These are phyloP conservation scores for Fusarium dlaminii DNA, from an alignment of 2,329 filamentous ascomycete genomes.

Conservation along the genomic window DNA sequence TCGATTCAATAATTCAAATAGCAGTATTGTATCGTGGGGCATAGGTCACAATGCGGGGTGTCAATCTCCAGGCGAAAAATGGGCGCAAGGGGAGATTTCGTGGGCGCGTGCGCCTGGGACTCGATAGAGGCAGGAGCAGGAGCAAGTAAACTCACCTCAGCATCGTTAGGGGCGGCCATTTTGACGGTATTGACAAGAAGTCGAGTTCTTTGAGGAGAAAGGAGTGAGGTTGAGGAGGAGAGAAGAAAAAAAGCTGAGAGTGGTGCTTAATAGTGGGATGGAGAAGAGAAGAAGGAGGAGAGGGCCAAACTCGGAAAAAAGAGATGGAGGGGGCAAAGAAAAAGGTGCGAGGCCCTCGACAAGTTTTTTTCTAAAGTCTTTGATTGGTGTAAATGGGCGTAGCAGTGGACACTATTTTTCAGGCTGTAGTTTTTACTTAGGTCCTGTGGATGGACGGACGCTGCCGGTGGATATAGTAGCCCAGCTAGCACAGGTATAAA, in stretches of 20 bases:
- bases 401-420: slow-evolving; percentile 39
- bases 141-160: slow-evolving; percentile 57
- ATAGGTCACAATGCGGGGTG: slow-evolving; percentile 59
- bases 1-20: slow-evolving; percentile 17
- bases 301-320: slow-evolving; percentile 41
- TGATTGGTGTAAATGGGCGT: slow-evolving; percentile 47
- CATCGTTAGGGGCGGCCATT: slow-evolving; percentile 59
- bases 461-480: slow-evolving; percentile 26
- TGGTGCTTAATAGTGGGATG: slow-evolving; percentile 43
- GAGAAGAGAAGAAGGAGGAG: slow-evolving; percentile 45
- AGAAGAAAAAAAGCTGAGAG: slow-evolving; percentile 42
- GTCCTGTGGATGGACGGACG: slow-evolving; percentile 34
- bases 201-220: slow-evolving; percentile 44
- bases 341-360: slow-evolving; percentile 47
- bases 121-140: slow-evolving; percentile 2
- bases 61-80: slow-evolving; percentile 49
- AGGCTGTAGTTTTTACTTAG: slow-evolving; percentile 13
- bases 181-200: slow-evolving; percentile 58
- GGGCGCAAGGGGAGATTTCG: slow-evolving; percentile 41
- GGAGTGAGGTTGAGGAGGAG: slow-evolving; percentile 40
- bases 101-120: slow-evolving; percentile 37
- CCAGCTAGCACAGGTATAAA: not conserved
- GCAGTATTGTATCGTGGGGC: slow-evolving; percentile 47
- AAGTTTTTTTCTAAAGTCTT: slow-evolving; percentile 51
- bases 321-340: slow-evolving; percentile 46